phyloP scores from a whole-genome alignment of 768 basidiomycete species.

The Suillus brevipes region DNA sequence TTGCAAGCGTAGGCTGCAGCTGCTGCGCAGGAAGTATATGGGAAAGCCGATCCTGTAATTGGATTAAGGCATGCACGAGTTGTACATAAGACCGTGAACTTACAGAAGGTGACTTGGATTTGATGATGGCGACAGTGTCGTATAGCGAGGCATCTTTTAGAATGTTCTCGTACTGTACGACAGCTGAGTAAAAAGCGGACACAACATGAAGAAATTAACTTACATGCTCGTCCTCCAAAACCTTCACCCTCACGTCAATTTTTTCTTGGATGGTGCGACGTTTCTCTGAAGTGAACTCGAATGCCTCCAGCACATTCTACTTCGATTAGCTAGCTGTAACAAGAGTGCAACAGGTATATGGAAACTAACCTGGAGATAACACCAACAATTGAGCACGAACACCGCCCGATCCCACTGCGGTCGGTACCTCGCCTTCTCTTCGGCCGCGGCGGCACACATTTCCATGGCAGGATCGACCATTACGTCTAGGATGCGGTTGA shows the following conservation, averaged over 20 bases:
- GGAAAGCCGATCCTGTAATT: slow-evolving; percentile 68
- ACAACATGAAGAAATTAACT: slow-evolving; percentile 26
- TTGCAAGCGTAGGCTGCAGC: slow-evolving; percentile 60
- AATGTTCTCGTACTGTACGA: slow-evolving; percentile 20
- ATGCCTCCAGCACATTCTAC: slow-evolving; percentile 66
- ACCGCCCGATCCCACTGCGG: slow-evolving; percentile 79
- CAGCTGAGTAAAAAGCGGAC: neutral
- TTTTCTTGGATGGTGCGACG: slow-evolving; percentile 54
- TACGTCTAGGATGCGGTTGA: slow-evolving; percentile 75
- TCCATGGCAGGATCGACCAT: slow-evolving; percentile 84
- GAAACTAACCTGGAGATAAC: slow-evolving; percentile 70
- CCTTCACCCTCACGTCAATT: slow-evolving; percentile 60
- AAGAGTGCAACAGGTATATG: neutral
- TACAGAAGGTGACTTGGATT: slow-evolving; percentile 26
- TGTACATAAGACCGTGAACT: slow-evolving; percentile 2
- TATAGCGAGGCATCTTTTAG: slow-evolving; percentile 30
- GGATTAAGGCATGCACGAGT: neutral
- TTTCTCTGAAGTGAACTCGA: slow-evolving; percentile 66
- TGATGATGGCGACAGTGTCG: slow-evolving; percentile 23
- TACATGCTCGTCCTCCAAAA: slow-evolving; percentile 83
- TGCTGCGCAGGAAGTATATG: slow-evolving; percentile 62
- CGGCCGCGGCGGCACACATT: slow-evolving; percentile 68
- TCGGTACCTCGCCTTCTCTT: slow-evolving; percentile 56
- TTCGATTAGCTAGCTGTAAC: slow-evolving; percentile 5
- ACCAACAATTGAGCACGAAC: slow-evolving; percentile 84